Evolutionary conservation across 2,329 filamentous ascomycete species (phyloP).

Genomic region (Aureobasidium melanogenum): DNA sequence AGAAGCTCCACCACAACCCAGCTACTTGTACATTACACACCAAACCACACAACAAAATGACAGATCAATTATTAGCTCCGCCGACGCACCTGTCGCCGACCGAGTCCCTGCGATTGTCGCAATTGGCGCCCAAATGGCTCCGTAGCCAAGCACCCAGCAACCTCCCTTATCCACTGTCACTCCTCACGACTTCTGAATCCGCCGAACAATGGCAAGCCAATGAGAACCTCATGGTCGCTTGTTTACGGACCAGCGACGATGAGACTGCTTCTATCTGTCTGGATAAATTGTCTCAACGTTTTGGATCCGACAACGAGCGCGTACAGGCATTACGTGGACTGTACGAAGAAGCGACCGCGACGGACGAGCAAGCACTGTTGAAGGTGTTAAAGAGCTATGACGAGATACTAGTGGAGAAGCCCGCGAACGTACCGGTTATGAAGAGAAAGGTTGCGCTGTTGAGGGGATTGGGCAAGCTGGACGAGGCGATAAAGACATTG

Average conservation of each 20-base stretch:
- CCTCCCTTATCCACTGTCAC: slow-evolving; percentile 43
- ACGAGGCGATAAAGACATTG: slow-evolving; percentile 67
- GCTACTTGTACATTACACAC: not conserved
- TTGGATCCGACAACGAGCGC: slow-evolving; percentile 76
- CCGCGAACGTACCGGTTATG: slow-evolving; percentile 72
- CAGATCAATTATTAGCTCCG: slow-evolving; percentile 31
- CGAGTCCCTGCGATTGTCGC: slow-evolving; percentile 38
- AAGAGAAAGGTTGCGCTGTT: slow-evolving; percentile 80
- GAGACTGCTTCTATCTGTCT: slow-evolving; percentile 66
- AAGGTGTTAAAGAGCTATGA: slow-evolving; percentile 70
- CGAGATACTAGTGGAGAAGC: slow-evolving; percentile 60
- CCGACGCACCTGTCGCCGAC: slow-evolving; percentile 31
- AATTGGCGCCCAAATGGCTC: slow-evolving; percentile 34
- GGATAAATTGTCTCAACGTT: slow-evolving; percentile 66
- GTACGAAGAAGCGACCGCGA: slow-evolving; percentile 73
- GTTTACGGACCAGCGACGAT: slow-evolving; percentile 77
- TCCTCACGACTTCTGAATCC: slow-evolving; percentile 52
- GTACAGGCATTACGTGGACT: slow-evolving; percentile 76
- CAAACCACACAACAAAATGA: slow-evolving; percentile 16
- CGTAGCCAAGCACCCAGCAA: slow-evolving; percentile 26
- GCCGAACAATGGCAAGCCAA: slow-evolving; percentile 76
- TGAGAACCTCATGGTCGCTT: slow-evolving; percentile 79
- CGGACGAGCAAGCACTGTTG: slow-evolving; percentile 55
- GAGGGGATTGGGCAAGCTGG: slow-evolving; percentile 57
- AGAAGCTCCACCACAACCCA: not conserved